These are phyloP conservation scores for Candida krabiensis DNA, from an alignment of 805 yeast species.

Conservation along the genomic window DNA sequence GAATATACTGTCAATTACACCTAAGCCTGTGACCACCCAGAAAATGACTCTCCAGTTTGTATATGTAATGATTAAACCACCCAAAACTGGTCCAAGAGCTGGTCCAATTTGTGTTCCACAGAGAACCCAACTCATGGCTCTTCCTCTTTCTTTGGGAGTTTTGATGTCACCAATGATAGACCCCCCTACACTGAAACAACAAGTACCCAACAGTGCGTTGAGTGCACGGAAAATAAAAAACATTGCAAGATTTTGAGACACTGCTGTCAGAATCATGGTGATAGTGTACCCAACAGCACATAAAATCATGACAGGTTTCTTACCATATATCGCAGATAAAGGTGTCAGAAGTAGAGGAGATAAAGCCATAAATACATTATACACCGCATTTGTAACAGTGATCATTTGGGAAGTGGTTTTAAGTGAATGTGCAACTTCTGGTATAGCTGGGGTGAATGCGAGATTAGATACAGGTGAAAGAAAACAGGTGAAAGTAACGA, in stretches of 20 bases:
- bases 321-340: constrained; percentile 52
- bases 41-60: constrained; percentile 55
- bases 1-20: constrained; percentile 33
- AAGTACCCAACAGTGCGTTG: constrained; percentile 55
- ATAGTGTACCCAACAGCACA: constrained; percentile 36
- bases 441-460: constrained; percentile 53
- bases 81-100: constrained; percentile 51
- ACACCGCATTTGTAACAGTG: constrained; percentile 50
- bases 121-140: constrained; percentile 48
- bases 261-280: constrained; percentile 33
- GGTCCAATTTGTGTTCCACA: constrained; percentile 56
- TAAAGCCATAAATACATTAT: constrained; percentile 50
- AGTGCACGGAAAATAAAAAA: constrained; percentile 51
- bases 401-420: constrained; percentile 47
- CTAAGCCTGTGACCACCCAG: constrained; percentile 47
- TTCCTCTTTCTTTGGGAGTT: constrained; percentile 50
- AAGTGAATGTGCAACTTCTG: constrained; percentile 46
- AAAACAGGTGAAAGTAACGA: constrained; percentile 41
- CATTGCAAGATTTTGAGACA: constrained; percentile 52
- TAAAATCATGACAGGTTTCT: constrained; percentile 42
- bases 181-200: constrained; percentile 56
- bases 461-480: constrained; percentile 45
- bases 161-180: constrained; percentile 51
- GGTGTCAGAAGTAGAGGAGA: constrained; percentile 54
- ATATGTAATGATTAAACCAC: constrained; percentile 52